These are phyloP conservation scores for Pleurostoma richardsiae DNA, from an alignment of 2,329 filamentous ascomycete genomes.

Conservation along the genomic window DNA sequence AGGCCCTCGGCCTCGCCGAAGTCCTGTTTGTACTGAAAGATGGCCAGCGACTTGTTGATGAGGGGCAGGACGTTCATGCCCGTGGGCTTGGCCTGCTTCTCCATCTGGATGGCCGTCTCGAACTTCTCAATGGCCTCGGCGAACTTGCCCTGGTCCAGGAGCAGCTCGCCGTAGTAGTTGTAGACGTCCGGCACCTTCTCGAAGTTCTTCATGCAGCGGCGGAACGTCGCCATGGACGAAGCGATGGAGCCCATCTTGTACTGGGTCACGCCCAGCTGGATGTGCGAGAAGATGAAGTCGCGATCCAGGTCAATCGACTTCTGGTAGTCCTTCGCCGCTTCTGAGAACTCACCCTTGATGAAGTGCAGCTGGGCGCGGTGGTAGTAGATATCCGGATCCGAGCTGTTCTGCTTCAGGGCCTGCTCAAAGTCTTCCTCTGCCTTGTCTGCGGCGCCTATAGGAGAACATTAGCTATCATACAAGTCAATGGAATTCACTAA, in stretches of 20 bases:
- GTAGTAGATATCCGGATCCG: constrained; percentile 97
- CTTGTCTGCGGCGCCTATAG: constrained; percentile 70
- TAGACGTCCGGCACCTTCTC: constrained; percentile 95
- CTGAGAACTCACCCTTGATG: constrained; percentile 88
- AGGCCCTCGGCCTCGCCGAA: constrained; percentile 92
- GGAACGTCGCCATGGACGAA: constrained; percentile 97
- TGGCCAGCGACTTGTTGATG: constrained; percentile 95
- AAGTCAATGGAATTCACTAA: background rate
- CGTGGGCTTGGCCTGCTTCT: constrained; percentile 88
- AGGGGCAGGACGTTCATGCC: constrained; percentile 96
- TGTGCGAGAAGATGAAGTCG: constrained; percentile 98
- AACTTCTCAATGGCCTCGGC: constrained; percentile 96
- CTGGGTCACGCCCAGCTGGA: constrained; percentile 97
- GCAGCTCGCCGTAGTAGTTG: constrained; percentile 98
- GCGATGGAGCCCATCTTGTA: constrained; percentile 99
- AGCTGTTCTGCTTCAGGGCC: constrained; percentile 76
- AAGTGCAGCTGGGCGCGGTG: constrained; percentile 98
- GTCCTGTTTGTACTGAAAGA: constrained; percentile 99
- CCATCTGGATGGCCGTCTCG: constrained; percentile 97
- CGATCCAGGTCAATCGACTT: constrained; percentile 96
- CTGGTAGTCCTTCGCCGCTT: constrained; percentile 97
- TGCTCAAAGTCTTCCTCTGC: constrained; percentile 84
- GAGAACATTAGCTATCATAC: constrained; percentile 20
- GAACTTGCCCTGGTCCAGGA: constrained; percentile 95
- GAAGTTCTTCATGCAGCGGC: constrained; percentile 97